phyloP scores from a whole-genome alignment of 441 rosid species.

The Corymbia calophylla region DNA sequence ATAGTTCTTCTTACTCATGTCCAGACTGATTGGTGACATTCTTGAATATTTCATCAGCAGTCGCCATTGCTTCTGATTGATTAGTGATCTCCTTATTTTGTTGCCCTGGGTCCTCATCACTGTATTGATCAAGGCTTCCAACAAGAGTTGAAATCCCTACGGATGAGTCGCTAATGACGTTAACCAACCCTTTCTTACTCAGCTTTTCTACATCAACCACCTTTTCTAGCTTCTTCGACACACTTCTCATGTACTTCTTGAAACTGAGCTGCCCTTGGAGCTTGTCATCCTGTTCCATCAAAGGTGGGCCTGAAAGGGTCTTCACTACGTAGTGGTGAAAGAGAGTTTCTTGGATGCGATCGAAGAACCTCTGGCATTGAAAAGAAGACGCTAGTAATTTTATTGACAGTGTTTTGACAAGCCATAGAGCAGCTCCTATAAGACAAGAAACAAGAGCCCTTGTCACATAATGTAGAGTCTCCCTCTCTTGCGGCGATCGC shows the following conservation, averaged over 20 bases:
- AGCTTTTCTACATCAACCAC: neutral
- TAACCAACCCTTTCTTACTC: neutral
- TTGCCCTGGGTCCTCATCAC: neutral
- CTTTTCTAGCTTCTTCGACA: neutral
- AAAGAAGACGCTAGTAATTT: neutral
- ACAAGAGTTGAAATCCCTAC: neutral
- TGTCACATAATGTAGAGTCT: neutral
- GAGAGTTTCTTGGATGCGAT: neutral
- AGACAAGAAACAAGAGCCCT: neutral
- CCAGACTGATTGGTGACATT: neutral
- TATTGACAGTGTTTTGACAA: neutral
- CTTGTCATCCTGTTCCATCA: neutral
- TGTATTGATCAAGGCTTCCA: neutral
- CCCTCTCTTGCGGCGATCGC: neutral
- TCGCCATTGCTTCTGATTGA: neutral
- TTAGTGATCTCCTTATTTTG: neutral
- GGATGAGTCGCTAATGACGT: neutral
- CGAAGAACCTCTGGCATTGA: slow-evolving; percentile 1
- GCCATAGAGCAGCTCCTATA: neutral
- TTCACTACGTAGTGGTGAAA: neutral
- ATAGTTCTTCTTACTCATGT: neutral
- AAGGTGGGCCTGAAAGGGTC: neutral
- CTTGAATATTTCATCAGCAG: neutral
- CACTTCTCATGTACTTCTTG: neutral
- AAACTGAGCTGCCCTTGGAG: neutral